These are phyloP conservation scores for Cercospora berteroae DNA, from an alignment of 2,329 filamentous ascomycete genomes.

Conservation along the genomic window DNA sequence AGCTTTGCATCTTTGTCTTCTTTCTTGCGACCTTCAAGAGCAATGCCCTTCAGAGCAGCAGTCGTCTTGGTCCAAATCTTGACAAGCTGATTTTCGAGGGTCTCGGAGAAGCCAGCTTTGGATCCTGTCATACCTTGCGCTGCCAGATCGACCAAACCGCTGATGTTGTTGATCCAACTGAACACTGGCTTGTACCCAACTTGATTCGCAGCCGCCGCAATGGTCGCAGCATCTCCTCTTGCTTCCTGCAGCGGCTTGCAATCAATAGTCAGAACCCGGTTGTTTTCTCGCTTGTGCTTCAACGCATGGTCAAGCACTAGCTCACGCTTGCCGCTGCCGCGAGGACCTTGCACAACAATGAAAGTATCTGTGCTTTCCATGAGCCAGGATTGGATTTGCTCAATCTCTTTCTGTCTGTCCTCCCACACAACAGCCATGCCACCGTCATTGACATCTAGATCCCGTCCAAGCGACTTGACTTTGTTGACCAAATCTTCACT, in stretches of 20 bases:
- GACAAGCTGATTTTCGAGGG: slow-evolving; percentile 79
- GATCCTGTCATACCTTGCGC: slow-evolving; percentile 91
- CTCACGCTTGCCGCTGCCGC: slow-evolving; percentile 87
- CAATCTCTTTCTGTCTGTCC: slow-evolving; percentile 76
- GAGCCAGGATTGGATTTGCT: slow-evolving; percentile 79
- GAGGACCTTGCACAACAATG: slow-evolving; percentile 87
- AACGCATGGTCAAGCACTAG: slow-evolving; percentile 82
- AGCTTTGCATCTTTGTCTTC: slow-evolving; percentile 70
- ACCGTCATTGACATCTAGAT: slow-evolving; percentile 56
- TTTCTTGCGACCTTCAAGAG: slow-evolving; percentile 66
- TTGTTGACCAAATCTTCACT: slow-evolving; percentile 59
- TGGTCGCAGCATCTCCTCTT: slow-evolving; percentile 80
- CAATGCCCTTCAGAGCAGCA: slow-evolving; percentile 73
- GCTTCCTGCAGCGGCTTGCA: slow-evolving; percentile 93
- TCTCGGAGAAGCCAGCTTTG: slow-evolving; percentile 92
- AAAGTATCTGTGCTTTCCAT: slow-evolving; percentile 88
- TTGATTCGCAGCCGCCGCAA: slow-evolving; percentile 73
- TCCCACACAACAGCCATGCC: slow-evolving; percentile 82
- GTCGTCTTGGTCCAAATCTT: slow-evolving; percentile 88
- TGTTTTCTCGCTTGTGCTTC: slow-evolving; percentile 57
- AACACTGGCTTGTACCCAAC: slow-evolving; percentile 94
- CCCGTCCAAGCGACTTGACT: slow-evolving; percentile 47
- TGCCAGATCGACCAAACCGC: slow-evolving; percentile 86
- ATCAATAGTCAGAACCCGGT: slow-evolving; percentile 80
- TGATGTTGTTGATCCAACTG: slow-evolving; percentile 93